Percentiles rank a stretch among this genome's conserved stretches.
phyloP scores from a whole-genome alignment of 495 filamentous ascomycete species.

The Neurospora africana region DNA sequence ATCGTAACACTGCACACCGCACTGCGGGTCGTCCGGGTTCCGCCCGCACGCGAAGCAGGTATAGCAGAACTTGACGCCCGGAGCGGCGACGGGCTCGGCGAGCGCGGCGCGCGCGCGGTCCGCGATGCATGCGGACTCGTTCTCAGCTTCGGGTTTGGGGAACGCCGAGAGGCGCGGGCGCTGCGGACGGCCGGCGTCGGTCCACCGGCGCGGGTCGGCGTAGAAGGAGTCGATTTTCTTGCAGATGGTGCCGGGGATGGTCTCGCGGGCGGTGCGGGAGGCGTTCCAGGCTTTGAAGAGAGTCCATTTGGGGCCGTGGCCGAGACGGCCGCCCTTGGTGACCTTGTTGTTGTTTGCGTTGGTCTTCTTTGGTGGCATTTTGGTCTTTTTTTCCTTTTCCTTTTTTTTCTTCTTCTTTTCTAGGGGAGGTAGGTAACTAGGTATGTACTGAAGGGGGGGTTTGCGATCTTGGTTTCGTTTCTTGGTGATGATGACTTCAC shows the following conservation, averaged over 20 bases:
- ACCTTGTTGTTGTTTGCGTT: background rate
- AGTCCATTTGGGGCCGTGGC: background rate
- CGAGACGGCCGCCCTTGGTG: background rate
- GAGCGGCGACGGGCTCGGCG: background rate
- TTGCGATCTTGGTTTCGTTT: background rate
- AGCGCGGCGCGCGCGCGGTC: background rate
- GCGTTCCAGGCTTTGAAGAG: background rate
- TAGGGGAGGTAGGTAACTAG: background rate
- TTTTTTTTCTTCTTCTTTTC: background rate
- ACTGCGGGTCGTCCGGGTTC: background rate
- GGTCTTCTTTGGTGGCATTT: background rate
- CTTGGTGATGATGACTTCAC: background rate
- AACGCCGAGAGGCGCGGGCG: background rate
- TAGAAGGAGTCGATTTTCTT: slow-evolving; percentile 2
- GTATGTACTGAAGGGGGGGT: background rate
- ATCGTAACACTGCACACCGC: background rate
- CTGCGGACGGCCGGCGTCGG: background rate
- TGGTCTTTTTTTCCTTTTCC: background rate
- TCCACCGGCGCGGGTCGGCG: background rate
- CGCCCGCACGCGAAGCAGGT: slow-evolving; percentile 1
- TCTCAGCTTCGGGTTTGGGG: background rate
- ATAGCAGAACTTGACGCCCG: background rate
- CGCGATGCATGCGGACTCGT: background rate
- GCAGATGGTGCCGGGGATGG: background rate
- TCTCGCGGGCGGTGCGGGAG: background rate